phyloP scores from a whole-genome alignment of 2,329 filamentous ascomycete genomes.

The Stagonosporopsis tanaceti region DNA sequence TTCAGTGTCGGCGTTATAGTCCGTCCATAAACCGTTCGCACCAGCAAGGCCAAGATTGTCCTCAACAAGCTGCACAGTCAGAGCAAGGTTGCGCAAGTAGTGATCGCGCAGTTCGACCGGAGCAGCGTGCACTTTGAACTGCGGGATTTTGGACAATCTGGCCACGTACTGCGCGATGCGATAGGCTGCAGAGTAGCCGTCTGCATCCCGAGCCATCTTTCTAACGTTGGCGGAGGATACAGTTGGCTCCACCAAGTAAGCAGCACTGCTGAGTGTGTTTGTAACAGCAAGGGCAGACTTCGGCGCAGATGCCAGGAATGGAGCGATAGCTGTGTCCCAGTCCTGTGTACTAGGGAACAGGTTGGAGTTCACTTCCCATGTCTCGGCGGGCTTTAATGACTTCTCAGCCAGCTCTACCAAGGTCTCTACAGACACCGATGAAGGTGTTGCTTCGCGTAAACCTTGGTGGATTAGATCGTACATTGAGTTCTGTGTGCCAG shows the following conservation, averaged over 20 bases:
- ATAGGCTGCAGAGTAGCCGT: conserved; percentile 75
- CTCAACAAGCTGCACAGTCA: conserved; percentile 65
- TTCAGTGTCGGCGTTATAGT: conserved; percentile 58
- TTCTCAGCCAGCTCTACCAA: conserved; percentile 64
- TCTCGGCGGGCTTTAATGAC: conserved; percentile 48
- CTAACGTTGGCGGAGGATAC: conserved; percentile 28
- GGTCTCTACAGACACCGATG: conserved; percentile 60
- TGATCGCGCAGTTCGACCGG: conserved; percentile 27
- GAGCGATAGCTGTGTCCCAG: conserved; percentile 71
- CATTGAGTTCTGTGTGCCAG: conserved; percentile 55
- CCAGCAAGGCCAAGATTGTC: conserved; percentile 67
- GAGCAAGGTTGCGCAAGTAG: conserved; percentile 60
- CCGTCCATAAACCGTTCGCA: conserved; percentile 62
- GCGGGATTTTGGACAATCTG: conserved; percentile 61
- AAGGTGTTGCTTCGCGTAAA: conserved; percentile 55
- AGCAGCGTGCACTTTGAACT: conserved; percentile 47
- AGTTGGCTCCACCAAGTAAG: conserved; percentile 65
- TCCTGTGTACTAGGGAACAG: conserved; percentile 69
- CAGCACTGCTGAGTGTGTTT: conserved; percentile 73
- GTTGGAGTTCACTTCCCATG: conserved; percentile 47
- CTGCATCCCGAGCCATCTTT: conserved; percentile 66
- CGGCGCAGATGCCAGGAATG: conserved; percentile 62
- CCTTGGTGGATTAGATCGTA: conserved; percentile 62
- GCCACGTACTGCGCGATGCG: conserved; percentile 77
- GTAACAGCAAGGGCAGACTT: conserved; percentile 76